phyloP scores from a whole-genome alignment of 1,139 yeast genomes.

The Suhomyces maxii region DNA sequence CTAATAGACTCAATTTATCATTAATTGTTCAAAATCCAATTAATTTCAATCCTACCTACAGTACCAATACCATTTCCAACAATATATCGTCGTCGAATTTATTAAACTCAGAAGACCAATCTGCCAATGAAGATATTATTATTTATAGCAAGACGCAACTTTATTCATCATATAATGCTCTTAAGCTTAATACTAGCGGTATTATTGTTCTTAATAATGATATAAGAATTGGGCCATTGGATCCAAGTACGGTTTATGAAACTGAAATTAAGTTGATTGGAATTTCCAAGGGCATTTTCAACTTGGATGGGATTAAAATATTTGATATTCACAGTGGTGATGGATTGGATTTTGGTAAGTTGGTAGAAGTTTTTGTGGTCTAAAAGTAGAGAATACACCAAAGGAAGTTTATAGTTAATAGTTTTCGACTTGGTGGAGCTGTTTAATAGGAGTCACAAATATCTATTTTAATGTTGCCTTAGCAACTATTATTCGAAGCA shows the following conservation, averaged over 20 bases:
- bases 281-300: constrained; percentile 62
- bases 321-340: constrained; percentile 68
- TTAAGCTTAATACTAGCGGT: constrained; percentile 43
- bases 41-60: constrained; percentile 22
- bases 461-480: too few relatives aligned
- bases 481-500: too few relatives aligned
- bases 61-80: constrained; percentile 9
- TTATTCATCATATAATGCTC: constrained; percentile 33
- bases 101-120: constrained; percentile 8
- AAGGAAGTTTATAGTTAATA: background rate
- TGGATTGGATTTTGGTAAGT: constrained; percentile 67
- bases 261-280: constrained; percentile 63
- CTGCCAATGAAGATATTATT: constrained; percentile 13
- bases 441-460: too few relatives aligned
- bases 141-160: constrained; percentile 26
- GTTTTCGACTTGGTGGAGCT: too few relatives aligned
- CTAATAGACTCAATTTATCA: constrained; percentile 47
- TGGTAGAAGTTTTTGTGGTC: constrained; percentile 67
- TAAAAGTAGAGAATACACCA: constrained; percentile 9
- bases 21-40: constrained; percentile 34
- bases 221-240: constrained; percentile 61
- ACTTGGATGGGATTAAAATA: constrained; percentile 63
- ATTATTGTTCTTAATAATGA: constrained; percentile 66
- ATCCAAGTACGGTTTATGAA: constrained; percentile 63
- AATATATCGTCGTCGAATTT: constrained; percentile 21